Percentiles rank a stretch among this genome's conserved stretches.
Conservation (phyloP, 306 rosid species). For the Luffa aegyptiaca region DNA sequence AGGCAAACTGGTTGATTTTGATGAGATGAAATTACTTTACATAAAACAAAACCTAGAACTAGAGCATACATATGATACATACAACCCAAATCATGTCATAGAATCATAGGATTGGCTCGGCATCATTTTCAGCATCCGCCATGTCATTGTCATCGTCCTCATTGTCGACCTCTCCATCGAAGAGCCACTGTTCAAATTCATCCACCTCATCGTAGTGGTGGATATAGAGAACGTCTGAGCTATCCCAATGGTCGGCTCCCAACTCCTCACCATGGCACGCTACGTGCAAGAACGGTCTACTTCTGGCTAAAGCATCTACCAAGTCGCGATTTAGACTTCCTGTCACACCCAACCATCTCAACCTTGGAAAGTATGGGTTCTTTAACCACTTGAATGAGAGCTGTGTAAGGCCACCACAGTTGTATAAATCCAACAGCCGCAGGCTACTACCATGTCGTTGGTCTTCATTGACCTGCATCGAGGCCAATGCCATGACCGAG, state of each 20-base stretch:
- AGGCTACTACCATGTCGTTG: conserved; percentile 63
- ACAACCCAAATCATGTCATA: not conserved
- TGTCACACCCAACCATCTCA: conserved; percentile 81
- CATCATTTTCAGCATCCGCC: conserved; percentile 48
- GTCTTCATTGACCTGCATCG: conserved; percentile 70
- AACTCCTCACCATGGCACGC: conserved; percentile 80
- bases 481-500: conserved; percentile 81
- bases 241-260: conserved; percentile 55
- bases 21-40: not conserved
- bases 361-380: conserved; percentile 89
- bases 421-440: conserved; percentile 66
- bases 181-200: conserved; percentile 80
- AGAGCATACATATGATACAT: not conserved
- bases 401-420: conserved; percentile 79
- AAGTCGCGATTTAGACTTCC: conserved; percentile 69
- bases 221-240: conserved; percentile 34
- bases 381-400: conserved; percentile 80
- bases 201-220: conserved; percentile 69
- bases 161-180: conserved; percentile 42
- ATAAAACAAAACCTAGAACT: not conserved
- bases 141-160: conserved; percentile 45
- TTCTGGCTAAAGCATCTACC: conserved; percentile 79
- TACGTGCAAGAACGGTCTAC: conserved; percentile 75
- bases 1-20: not conserved
- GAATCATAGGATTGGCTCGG: conserved; percentile 16